Evolutionary conservation across 1,284 basidiomycete species (phyloP), one percentile per base, ranked within the genome.

Genomic region (Sporisorium scitamineum): DNA sequence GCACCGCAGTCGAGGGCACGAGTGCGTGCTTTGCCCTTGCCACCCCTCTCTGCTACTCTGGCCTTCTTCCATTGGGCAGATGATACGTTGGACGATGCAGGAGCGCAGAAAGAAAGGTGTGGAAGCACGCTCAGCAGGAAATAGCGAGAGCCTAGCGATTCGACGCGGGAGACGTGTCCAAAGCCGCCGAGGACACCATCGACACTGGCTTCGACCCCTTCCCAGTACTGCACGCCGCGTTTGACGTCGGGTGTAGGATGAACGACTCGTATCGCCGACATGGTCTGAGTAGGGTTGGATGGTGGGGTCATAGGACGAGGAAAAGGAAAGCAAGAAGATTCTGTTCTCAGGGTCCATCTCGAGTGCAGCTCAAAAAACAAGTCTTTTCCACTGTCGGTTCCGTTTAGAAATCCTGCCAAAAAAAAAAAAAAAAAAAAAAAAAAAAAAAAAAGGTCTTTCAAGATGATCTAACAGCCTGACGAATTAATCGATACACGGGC

Each of bases 1-100:
- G 84, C 84, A 39, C 84, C 84, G 54, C 79, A 82, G 52, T 85
- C 84, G 24, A 85, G 74, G 20, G 81, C 84, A 16, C 83, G 67
- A 7, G 80, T 84, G 16, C 67, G 56, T 4, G 76, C 77, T 34
- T 58, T 71, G 2, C 82, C 78, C 52, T 64, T 66, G 5, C 80
- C 81, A 7, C 81, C 82, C 22, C 83, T 63, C 27, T 76, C 61
- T 20, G 75, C 62, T 13, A 79, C 47, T 14, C 69, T 52, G n/a
- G 72, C 65, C 34, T 75, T 66, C 47, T 70, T 62, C 83, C 84
- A 85, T 50, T 66, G 62, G 1, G 45, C 52, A 0, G 80, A 54
- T 2, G 76, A 67, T 1, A 74, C 70, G 53, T 80, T 77, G 55
- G 68, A 67, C 0, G 80, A 80, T 1, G 79, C 69, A 22, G 82